Conservation (phyloP, 2,329 filamentous ascomycete genomes). For the Penicillium glabrum region DNA sequence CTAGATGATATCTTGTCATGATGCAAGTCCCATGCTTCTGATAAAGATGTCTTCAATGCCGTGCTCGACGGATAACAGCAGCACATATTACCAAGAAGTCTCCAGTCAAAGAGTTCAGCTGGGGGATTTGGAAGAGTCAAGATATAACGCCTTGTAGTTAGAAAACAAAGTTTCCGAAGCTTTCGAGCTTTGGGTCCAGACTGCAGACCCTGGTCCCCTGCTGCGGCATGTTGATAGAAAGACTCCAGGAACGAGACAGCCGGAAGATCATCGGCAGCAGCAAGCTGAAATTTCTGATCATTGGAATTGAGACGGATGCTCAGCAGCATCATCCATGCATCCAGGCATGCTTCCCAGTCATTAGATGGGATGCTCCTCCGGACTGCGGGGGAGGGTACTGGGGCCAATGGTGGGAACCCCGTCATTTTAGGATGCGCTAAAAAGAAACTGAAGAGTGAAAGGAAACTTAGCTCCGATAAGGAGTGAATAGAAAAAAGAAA, state of each 20-base stretch:
- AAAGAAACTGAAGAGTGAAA: constrained; percentile 3
- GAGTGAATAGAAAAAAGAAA: constrained; percentile 2
- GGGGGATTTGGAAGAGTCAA: constrained; percentile 46
- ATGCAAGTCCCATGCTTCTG: constrained; percentile 47
- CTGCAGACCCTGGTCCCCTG: constrained; percentile 32
- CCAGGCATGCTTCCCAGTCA: constrained; percentile 77
- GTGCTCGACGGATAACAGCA: constrained; percentile 66
- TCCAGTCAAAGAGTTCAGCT: constrained; percentile 60
- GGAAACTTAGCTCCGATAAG: not conserved
- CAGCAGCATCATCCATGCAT: constrained; percentile 71
- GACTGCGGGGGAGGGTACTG: constrained; percentile 70
- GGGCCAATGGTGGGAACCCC: constrained; percentile 69
- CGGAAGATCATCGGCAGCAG: constrained; percentile 58
- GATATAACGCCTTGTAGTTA: constrained; percentile 61
- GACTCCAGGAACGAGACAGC: constrained; percentile 64
- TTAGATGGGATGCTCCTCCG: constrained; percentile 63
- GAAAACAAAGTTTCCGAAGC: constrained; percentile 65
- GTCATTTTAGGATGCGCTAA: constrained; percentile 29
- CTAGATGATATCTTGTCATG: constrained; percentile 33
- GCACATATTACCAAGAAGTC: constrained; percentile 68
- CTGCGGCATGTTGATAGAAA: constrained; percentile 58
- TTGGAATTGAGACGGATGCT: constrained; percentile 63
- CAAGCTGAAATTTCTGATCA: constrained; percentile 55
- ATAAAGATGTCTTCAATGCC: constrained; percentile 53
- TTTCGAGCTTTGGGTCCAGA: constrained; percentile 41